These are phyloP conservation scores for Glomus cerebriforme DNA, from an alignment of 192 early-diverging fungal genomes.

Conservation along the genomic window DNA sequence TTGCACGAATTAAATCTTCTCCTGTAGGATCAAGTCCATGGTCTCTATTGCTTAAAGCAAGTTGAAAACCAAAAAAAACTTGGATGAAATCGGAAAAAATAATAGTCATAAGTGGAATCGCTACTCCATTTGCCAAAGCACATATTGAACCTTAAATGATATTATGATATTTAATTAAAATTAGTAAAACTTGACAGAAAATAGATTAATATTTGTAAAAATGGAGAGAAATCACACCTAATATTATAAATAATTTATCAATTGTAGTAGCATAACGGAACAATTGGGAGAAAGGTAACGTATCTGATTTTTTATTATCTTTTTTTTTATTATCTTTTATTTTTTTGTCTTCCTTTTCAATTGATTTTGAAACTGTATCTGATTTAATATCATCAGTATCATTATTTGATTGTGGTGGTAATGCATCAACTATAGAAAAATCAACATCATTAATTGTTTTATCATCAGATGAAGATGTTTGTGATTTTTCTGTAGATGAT, in stretches of 20 bases:
- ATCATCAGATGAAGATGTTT: background rate
- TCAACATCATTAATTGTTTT: background rate
- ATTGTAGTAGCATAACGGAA: slow-evolving; percentile 66
- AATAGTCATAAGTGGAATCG: slow-evolving; percentile 55
- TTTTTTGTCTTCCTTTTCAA: background rate
- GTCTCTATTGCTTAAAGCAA: slow-evolving; percentile 31
- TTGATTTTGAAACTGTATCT: background rate
- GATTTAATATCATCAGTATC: background rate
- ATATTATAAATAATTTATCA: slow-evolving; percentile 58
- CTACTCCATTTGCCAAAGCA: slow-evolving; percentile 43
- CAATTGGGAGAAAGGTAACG: slow-evolving; percentile 60
- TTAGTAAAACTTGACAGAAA: slow-evolving; percentile 25
- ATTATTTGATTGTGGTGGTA: background rate
- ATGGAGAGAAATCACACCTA: slow-evolving; percentile 32
- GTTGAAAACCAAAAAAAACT: slow-evolving; percentile 42
- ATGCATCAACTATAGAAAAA: slow-evolving; percentile 7
- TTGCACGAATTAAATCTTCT: too few relatives aligned
- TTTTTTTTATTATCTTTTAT: slow-evolving; percentile 30
- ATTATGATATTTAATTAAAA: background rate
- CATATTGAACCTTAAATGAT: slow-evolving; percentile 23
- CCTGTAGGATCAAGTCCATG: slow-evolving; percentile 29
- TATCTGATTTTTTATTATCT: slow-evolving; percentile 11
- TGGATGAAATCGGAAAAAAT: slow-evolving; percentile 47
- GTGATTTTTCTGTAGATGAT: background rate
- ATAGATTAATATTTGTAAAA: background rate